Evolutionary conservation across 2,329 filamentous ascomycete species (phyloP).

Genomic region (Aspergillus phoenicis): DNA sequence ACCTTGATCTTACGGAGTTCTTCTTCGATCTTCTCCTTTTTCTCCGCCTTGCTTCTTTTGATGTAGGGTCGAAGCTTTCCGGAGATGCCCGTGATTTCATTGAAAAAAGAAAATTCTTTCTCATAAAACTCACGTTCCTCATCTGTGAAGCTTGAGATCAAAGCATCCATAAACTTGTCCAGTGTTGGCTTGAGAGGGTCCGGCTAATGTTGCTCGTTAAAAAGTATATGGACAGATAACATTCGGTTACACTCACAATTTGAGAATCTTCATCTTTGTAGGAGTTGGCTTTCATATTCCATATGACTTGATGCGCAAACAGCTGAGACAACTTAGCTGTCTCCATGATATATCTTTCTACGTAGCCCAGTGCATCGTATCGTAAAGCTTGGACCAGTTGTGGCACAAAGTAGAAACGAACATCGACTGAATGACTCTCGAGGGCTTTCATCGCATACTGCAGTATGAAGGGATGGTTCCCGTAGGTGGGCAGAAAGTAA

Average conservation of each 20-base stretch:
- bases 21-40: conserved; percentile 99
- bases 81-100: conserved; percentile 92
- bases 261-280: conserved; percentile 95
- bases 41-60: conserved; percentile 88
- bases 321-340: conserved; percentile 97
- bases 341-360: conserved; percentile 94
- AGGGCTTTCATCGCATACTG: conserved; percentile 96
- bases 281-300: conserved; percentile 99
- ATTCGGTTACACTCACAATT: conserved; percentile 58
- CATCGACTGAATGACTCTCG: conserved; percentile 91
- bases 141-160: conserved; percentile 78
- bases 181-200: conserved; percentile 92
- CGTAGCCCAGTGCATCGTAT: conserved; percentile 90
- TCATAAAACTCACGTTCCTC: conserved; percentile 87
- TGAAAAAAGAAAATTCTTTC: conserved; percentile 96
- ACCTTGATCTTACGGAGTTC: conserved; percentile 96
- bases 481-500: conserved; percentile 87
- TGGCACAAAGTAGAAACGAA: conserved; percentile 98
- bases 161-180: conserved; percentile 81
- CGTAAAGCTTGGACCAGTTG: conserved; percentile 95
- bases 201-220: conserved; percentile 55
- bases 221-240: neutral
- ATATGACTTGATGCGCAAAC: conserved; percentile 99
- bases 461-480: conserved; percentile 87
- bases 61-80: conserved; percentile 94